Evolutionary conservation across 192 early-diverging fungal genomes (phyloP), one percentile per base, ranked within the genome.

Genomic region (Entophlyctis luteolus): DNA sequence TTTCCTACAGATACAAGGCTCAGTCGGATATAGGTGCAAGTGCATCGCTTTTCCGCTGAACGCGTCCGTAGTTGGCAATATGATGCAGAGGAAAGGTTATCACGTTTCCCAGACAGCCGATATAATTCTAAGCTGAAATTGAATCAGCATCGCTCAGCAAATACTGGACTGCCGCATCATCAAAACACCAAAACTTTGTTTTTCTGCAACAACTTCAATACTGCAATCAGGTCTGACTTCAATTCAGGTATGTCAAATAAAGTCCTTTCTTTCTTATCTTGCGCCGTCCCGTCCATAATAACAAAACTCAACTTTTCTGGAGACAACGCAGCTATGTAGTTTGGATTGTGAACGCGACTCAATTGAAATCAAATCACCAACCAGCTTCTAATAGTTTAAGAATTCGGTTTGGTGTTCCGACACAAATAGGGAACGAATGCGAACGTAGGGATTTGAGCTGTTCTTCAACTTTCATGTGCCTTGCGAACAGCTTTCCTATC

Each of bases 401-500:
- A 5, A 92, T 56, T 20, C 90, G 77, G 60, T 80, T 80, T 12
- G 90, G 83, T 4, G 90, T 90, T 8, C 90, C 90, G 1, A 92
- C 87, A 42, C 70, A 32, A 0, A 92, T 69, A 59, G 84, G 84
- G 45, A 84, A 75, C 0, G 68, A 45, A 0, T 80, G 70, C 6
- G 76, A 74, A 27, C 78, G 55, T 48, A 89, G 68, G 39, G 80
- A 75, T 48, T 79, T 63, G 12, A 83, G 72, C 65, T 92, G 90
- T 39, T 92, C 89, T 31, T 81, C 59, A 1, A 90, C 70, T 65
- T 92, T 92, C 72, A 92, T 70, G 70, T 92, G 90, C 47, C 87
- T 83, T 1, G 89, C 86, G 73, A 92, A 92, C 46, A 92, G 69
- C 77, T 92, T 92, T 23, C 76, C 87, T 27, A 90, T 72, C 56